These are phyloP conservation scores for Microstegium vimineum DNA, from an alignment of 176 grass and related monocot genomes.

Conservation along the genomic window DNA sequence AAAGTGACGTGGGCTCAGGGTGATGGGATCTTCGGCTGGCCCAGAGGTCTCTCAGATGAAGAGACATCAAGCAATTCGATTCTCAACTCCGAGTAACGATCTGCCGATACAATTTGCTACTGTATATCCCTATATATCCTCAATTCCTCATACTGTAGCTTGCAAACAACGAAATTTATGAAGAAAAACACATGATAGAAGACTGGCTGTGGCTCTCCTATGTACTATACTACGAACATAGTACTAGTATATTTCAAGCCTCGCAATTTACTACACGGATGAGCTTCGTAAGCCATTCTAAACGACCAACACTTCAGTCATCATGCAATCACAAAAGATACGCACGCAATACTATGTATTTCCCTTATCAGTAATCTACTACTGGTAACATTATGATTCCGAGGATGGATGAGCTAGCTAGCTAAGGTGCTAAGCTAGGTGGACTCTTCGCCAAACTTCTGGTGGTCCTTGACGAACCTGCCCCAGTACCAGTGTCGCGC, in stretches of 20 bases:
- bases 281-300: background rate
- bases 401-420: too few species aligned
- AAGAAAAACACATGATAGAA: background rate
- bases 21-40: too few species aligned
- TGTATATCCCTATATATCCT: too few species aligned
- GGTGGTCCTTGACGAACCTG: slow-evolving; percentile 46
- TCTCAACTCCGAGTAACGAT: too few species aligned
- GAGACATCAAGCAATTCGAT: too few species aligned
- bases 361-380: background rate
- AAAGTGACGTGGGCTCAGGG: too few species aligned
- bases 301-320: background rate
- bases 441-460: slow-evolving; percentile 29
- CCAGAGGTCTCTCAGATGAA: too few species aligned
- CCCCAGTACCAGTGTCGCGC: slow-evolving; percentile 71
- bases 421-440: too few species aligned
- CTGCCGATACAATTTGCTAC: too few species aligned
- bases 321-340: background rate
- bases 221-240: background rate
- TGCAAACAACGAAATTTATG: background rate
- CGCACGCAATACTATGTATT: background rate
- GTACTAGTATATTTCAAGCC: background rate
- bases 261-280: background rate
- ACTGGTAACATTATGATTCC: too few species aligned
- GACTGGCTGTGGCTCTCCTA: background rate
- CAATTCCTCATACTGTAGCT: too few species aligned